These are phyloP conservation scores for Entomortierella parvispora DNA, from an alignment of 192 early-diverging fungal species.

Conservation along the genomic window DNA sequence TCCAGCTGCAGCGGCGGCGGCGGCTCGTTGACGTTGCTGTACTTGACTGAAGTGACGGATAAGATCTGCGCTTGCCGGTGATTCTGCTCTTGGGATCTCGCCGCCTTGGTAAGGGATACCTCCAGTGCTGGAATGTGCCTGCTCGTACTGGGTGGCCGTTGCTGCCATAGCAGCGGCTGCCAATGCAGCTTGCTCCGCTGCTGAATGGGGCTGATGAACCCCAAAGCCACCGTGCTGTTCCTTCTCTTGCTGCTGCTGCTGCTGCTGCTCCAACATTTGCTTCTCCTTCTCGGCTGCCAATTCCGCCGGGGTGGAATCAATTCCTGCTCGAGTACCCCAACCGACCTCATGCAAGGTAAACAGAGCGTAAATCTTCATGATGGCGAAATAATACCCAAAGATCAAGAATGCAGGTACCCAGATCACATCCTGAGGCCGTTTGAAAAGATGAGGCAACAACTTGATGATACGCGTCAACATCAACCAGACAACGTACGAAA, in stretches of 20 bases:
- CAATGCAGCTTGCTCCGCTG: constrained; percentile 28
- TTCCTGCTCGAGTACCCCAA: constrained; percentile 75
- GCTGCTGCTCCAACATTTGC: constrained; percentile 2
- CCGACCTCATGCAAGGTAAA: constrained; percentile 76
- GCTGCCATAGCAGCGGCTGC: constrained; percentile 27
- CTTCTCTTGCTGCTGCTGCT: constrained; percentile 14
- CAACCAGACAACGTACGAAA: constrained; percentile 71
- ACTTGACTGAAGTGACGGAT: constrained; percentile 50
- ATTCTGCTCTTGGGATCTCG: constrained; percentile 23
- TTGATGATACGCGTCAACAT: constrained; percentile 73
- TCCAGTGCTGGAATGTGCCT: background rate
- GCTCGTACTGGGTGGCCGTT: constrained; percentile 27
- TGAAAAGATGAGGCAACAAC: constrained; percentile 71
- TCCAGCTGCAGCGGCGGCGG: constrained; percentile 9
- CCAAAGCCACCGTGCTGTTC: constrained; percentile 3
- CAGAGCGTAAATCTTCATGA: constrained; percentile 75
- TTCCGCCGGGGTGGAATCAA: constrained; percentile 53
- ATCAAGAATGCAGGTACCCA: constrained; percentile 72
- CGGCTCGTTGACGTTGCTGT: constrained; percentile 25
- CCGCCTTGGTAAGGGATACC: background rate
- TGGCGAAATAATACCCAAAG: constrained; percentile 78
- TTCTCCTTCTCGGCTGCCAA: constrained; percentile 43
- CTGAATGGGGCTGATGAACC: constrained; percentile 1
- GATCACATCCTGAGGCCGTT: constrained; percentile 71
- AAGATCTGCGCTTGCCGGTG: constrained; percentile 37